Evolutionary conservation across 192 early-diverging fungal genomes (phyloP), one percentile per base, ranked within the genome.

Genomic region (Coemansia sp.): DNA sequence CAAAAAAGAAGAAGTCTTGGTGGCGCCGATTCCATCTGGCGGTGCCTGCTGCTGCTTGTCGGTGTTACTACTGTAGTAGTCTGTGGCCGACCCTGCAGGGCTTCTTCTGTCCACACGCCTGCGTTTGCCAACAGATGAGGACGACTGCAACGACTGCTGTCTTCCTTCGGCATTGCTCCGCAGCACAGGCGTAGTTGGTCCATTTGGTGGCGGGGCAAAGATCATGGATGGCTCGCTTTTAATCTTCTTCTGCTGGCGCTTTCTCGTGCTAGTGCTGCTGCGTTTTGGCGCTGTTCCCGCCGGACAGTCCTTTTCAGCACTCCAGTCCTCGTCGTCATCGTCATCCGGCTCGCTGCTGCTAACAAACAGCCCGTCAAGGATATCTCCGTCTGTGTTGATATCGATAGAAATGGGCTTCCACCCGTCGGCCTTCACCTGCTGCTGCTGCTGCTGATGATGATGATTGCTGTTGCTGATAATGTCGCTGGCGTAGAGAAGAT

Each of bases 311-410:
- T 57, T 25, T 38, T 63, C 51, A 17, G 54, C 5, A 53, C 61
- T 64, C 79, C 79, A 81, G 74, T 81, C 79, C 20, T 67, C 70
- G 62, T 81, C 79, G 13, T 63, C 55, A 17, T 76, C 79, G 50
- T 81, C 43, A 58, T 81, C 79, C 1, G 73, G 79, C 61, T 81
- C 78, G 14, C 65, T 64, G 61, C 78, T 81, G 76, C 76, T 78
- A 13, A 45, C 61, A 9, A 38, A 40, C 57, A 59, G 25, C 16
- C 39, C 38, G n/a, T 59, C 57, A 14, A 59, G 20, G 20, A 54
- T 20, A 20, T 54, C 51, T 22, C 12, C 5, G 51, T 54, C 20
- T 22, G 22, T 12, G 5, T 8, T 22, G 5, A 7, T 14, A 22
- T 54, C 51, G 22, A 54, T 41, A 14, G 32, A 8, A 17, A 59